phyloP scores from a whole-genome alignment of 192 early-diverging fungal species.

The Funneliformis mosseae region DNA sequence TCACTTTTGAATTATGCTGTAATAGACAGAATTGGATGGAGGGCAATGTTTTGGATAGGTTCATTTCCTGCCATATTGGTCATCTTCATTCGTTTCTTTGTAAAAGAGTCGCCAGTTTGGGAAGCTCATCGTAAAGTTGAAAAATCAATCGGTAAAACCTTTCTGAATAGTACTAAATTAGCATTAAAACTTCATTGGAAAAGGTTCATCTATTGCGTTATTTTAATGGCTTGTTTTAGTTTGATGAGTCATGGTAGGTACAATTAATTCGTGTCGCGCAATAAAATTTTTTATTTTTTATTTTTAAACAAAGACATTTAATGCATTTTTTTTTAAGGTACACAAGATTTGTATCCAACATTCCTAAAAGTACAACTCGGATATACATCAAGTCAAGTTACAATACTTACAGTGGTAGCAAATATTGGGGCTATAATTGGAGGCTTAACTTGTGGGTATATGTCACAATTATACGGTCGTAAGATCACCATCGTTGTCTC shows the following conservation, averaged over 20 bases:
- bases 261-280: neutral
- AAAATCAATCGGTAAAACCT: conserved; percentile 39
- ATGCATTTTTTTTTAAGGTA: conserved; percentile 31
- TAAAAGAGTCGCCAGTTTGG: conserved; percentile 65
- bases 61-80: conserved; percentile 60
- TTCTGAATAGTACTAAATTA: conserved; percentile 29
- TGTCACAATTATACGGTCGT: conserved; percentile 69
- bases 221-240: conserved; percentile 69
- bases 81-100: conserved; percentile 60
- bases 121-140: conserved; percentile 19
- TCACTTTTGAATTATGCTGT: conserved; percentile 60
- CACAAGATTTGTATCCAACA: conserved; percentile 75
- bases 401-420: conserved; percentile 60
- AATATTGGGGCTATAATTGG: conserved; percentile 71
- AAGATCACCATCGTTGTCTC: conserved; percentile 56
- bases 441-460: conserved; percentile 67
- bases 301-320: too few species aligned
- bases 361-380: conserved; percentile 36
- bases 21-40: conserved; percentile 62
- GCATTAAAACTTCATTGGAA: conserved; percentile 53
- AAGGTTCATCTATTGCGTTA: conserved; percentile 53
- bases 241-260: conserved; percentile 64
- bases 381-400: conserved; percentile 39
- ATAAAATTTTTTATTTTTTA: neutral
- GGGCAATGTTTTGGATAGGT: conserved; percentile 72